Base-by-base conservation (phyloP, 768 basidiomycete genomes). In the Nidularia pulvinata region DNA sequence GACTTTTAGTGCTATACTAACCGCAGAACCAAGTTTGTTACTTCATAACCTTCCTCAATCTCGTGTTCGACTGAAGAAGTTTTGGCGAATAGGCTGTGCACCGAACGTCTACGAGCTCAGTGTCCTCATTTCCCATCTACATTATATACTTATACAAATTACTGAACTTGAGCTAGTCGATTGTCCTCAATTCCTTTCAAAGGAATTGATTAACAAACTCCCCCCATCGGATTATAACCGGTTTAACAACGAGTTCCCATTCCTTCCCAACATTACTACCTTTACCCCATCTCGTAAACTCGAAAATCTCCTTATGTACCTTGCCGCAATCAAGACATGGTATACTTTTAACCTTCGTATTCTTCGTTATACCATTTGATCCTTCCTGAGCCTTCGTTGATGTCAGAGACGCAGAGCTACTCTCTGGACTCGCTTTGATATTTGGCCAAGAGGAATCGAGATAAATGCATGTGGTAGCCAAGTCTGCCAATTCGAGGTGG, bases 141-240 rank as follows among this genome's bases (percentile, higher is more conserved):
- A 30, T 30, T 30, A 30, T 30, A 30, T 30, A 30, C 25, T 30
- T 30, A 30, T 30, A 30, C 25, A 30, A 30, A 30, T 30, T 30
- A 30, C 25, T 30, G 25, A 30, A 30, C 25, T 30, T 30, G 25
- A 30, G 25, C 25, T 4, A 6, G 22, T 47, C 22, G n/a, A 47
- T 7, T 14, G 11, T 36, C 30, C 22, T n/a, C 7, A 34, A 19
- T 3, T 30, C 25, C 25, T 30, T 30, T 57, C 57, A 72, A 16
- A 80, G 68, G 70, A 73, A 74, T 25, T 70, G 56, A 34, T 72
- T 70, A n/a, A 82, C 77, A 65, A 89, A 93, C 30, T 55, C 72
- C 2, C 87, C 91, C 91, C 91, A 93, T 49, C 82, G 83, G 63
- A 89, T 83, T 49, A 93, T 81, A 5, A 92, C 83, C 42, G 88